Evolutionary conservation across 257 asterid genomes (phyloP), one percentile per base, ranked within the genome.

Genomic region (Ajuga chamaepitys): DNA sequence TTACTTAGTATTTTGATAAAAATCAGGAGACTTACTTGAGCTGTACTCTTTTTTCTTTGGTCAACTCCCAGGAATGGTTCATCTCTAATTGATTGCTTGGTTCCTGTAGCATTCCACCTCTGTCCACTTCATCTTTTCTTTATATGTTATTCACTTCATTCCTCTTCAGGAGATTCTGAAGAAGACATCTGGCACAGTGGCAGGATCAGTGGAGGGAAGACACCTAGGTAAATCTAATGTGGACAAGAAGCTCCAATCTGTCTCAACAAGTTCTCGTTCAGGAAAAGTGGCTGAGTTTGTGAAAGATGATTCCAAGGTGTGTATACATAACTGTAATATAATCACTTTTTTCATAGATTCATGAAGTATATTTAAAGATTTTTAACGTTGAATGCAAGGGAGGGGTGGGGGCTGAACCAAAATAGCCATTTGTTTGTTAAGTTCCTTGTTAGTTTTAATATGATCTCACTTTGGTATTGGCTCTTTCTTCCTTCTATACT

Each of bases 151-250:
- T 10, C n/a, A 32, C 45, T 32, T 56, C n/a, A n/a, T 9, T 30
- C 60, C 46, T 58, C 75, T 72, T 40, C 76, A 89, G 97, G 92
- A 80, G 72, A 77, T 86, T 75, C 72, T 84, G 70, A 83, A 86
- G 82, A 93, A 78, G 83, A 81, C 81, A 65, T 81, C 94, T 55
- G 83, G 77, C 68, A 76, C 77, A 73, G 44, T 77, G 40, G 66
- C 45, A 46, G 76, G 77, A 41, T 75, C 88, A 71, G 60, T 45
- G 37, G 65, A 80, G 52, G 81, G 83, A 74, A 42, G 64, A 50
- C 73, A 24, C 32, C 69, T 72, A 45, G 82, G 58, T 62, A 82
- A 83, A 50, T 45, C 77, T 62, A 81, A 80, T 66, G 67, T 64
- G 54, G 88, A 70, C 51, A 73, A 59, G 44, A 72, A 56, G 40